Conservation (phyloP, 2,329 filamentous ascomycete genomes). For the Sclerotinia minor region DNA sequence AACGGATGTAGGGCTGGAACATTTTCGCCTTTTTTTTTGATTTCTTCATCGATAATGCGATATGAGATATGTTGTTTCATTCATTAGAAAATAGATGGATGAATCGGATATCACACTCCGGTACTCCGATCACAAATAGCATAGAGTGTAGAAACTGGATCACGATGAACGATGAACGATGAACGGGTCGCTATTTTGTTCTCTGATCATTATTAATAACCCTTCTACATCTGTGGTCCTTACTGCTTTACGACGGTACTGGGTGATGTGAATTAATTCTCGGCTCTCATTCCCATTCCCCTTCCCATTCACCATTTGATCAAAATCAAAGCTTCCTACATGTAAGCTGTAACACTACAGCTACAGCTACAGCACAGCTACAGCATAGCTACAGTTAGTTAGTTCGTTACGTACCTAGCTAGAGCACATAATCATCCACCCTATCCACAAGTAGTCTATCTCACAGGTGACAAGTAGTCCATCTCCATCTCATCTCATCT, state of each 20-base stretch:
- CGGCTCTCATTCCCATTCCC: background rate
- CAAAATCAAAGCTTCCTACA: background rate
- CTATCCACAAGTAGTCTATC: background rate
- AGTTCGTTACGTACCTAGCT: too few relatives aligned
- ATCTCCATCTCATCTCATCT: background rate
- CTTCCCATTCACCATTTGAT: background rate
- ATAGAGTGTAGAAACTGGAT: background rate
- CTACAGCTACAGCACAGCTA: background rate
- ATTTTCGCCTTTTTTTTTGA: background rate
- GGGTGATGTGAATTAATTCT: background rate
- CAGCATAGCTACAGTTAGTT: too few relatives aligned
- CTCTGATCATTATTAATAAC: background rate
- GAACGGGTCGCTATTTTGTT: background rate
- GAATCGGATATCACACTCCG: background rate
- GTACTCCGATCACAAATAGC: background rate
- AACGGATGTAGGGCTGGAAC: background rate
- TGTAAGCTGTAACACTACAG: slow-evolving; percentile 3
- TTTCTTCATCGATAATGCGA: background rate
- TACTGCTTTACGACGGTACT: background rate
- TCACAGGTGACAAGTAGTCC: too few relatives aligned
- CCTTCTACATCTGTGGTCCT: background rate
- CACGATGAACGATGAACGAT: background rate
- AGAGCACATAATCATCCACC: background rate
- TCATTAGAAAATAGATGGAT: background rate
- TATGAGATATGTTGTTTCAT: background rate